Conservation (phyloP, 305 asterid genomes). For the Rubia tinctorum region DNA sequence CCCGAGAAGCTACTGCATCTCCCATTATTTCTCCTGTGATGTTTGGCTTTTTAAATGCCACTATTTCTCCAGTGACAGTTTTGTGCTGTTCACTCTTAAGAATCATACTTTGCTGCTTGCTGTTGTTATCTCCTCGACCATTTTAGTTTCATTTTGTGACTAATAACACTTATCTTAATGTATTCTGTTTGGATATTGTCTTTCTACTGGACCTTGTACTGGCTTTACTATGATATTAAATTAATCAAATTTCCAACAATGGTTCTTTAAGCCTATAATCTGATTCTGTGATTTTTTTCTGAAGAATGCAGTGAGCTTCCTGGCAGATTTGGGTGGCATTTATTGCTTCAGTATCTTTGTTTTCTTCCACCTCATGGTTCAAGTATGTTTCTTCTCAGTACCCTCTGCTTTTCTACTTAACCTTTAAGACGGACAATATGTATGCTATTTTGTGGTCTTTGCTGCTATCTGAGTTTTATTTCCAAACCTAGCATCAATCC, state of each 20-base stretch:
- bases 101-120: conserved; percentile 8
- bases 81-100: background rate
- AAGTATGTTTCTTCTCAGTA: conserved; percentile 52
- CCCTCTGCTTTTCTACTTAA: conserved; percentile 9
- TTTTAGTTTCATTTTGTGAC: background rate
- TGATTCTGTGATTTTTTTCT: conserved; percentile 39
- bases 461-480: background rate
- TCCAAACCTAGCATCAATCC: no score
- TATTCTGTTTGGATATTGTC: background rate
- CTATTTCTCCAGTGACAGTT: background rate
- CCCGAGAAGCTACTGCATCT: background rate
- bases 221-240: background rate
- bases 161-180: background rate
- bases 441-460: background rate
- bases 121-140: background rate
- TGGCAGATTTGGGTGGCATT: conserved; percentile 98
- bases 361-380: conserved; percentile 85
- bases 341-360: conserved; percentile 84
- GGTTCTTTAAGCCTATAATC: conserved; percentile 23
- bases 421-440: conserved; percentile 10
- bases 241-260: background rate
- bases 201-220: background rate
- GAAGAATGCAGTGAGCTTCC: conserved; percentile 94
- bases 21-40: background rate
- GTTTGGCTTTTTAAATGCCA: background rate